phyloP scores from a whole-genome alignment of 208 protist genomes.

The Porcisia deanei region DNA sequence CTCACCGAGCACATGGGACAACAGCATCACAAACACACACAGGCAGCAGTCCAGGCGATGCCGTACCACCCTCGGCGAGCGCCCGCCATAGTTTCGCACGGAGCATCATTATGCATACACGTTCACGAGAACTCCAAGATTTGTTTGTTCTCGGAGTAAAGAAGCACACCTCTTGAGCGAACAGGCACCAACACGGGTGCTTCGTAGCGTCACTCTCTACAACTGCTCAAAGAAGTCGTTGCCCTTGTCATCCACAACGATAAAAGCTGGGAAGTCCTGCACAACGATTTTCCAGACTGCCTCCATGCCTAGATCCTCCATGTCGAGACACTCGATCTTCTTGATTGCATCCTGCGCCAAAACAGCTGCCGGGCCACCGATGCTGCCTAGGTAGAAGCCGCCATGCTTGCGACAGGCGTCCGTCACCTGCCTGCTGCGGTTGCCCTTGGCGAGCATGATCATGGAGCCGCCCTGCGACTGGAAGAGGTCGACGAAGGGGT shows the following conservation, averaged over 20 bases:
- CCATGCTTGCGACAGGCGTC: conserved; percentile 95
- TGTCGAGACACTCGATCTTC: conserved; percentile 93
- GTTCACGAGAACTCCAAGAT: too few relatives aligned
- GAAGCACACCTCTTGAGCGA: too few relatives aligned
- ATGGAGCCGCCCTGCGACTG: conserved; percentile 90
- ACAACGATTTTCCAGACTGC: conserved; percentile 96
- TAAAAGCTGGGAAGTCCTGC: conserved; percentile 97
- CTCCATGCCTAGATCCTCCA: conserved; percentile 93
- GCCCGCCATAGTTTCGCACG: too few relatives aligned
- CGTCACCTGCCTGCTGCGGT: conserved; percentile 92
- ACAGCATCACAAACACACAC: too few relatives aligned
- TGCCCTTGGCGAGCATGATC: conserved; percentile 97
- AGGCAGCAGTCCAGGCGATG: too few relatives aligned
- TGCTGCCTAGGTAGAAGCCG: conserved; percentile 97
- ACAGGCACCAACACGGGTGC: too few relatives aligned
- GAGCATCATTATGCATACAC: too few relatives aligned
- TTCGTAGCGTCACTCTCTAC: conserved; percentile 27
- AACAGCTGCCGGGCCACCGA: conserved; percentile 96
- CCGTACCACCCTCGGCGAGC: too few relatives aligned
- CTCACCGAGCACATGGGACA: too few relatives aligned
- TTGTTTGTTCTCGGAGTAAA: too few relatives aligned
- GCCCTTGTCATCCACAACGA: conserved; percentile 98
- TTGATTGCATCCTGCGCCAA: conserved; percentile 93
- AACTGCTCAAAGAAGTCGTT: conserved; percentile 95
- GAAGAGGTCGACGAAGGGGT: conserved; percentile 95